Conservation (phyloP, 768 basidiomycete species). For the Pulveroboletus ravenelii region DNA sequence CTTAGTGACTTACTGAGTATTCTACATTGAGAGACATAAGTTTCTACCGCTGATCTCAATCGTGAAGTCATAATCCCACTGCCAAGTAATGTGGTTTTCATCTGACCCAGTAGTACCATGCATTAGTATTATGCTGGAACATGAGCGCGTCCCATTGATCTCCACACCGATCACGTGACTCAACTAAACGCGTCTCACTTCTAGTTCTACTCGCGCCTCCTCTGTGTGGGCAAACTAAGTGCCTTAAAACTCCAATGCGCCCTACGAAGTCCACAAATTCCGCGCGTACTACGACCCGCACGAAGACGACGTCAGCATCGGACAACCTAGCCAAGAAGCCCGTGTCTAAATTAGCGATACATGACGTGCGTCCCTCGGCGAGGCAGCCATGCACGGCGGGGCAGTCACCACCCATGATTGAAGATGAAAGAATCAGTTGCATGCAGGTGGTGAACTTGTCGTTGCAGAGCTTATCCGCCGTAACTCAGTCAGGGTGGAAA, state of each 20-base stretch:
- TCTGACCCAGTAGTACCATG: too few species aligned
- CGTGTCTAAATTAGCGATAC: conserved; percentile 25
- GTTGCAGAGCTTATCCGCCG: conserved; percentile 49
- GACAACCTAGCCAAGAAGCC: conserved; percentile 15
- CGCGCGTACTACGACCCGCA: conserved; percentile 12
- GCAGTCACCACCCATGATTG: conserved; percentile 13
- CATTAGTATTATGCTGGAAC: too few species aligned
- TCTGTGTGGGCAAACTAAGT: too few species aligned
- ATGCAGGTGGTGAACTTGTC: conserved; percentile 66
- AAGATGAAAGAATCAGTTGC: conserved; percentile 38
- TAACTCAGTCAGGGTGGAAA: conserved; percentile 62
- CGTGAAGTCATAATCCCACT: too few species aligned
- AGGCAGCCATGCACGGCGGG: conserved; percentile 19
- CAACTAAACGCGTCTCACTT: conserved; percentile 7
- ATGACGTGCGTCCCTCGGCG: conserved; percentile 23
- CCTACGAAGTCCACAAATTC: conserved; percentile 2
- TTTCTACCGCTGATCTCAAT: too few species aligned
- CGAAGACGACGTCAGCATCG: conserved; percentile 4
- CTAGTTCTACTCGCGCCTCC: too few species aligned
- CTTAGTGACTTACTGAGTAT: too few species aligned
- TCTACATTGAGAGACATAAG: too few species aligned
- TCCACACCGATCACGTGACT: conserved; percentile 7
- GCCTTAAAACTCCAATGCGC: conserved; percentile 7
- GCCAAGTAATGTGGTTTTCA: too few species aligned
- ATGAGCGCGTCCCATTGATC: too few species aligned